These are phyloP conservation scores for Penicillium brasilianum DNA, from an alignment of 2,329 filamentous ascomycete species.

Conservation along the genomic window DNA sequence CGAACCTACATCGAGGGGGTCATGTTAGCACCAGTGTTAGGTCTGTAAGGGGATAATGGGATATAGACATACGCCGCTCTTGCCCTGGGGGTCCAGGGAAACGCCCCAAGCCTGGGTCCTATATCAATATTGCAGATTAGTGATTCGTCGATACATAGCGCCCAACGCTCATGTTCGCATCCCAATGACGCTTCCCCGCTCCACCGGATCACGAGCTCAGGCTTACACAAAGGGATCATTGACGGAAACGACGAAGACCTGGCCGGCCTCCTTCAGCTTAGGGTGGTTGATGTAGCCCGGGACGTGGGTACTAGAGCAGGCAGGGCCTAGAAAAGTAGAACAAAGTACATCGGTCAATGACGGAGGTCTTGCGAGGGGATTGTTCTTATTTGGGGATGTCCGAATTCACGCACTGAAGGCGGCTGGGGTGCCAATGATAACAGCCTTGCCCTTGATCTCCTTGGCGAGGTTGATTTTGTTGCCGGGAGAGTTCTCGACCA, in stretches of 20 bases:
- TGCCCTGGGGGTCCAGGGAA: conserved; percentile 73
- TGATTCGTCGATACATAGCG: conserved; percentile 2
- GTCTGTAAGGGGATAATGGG: background rate
- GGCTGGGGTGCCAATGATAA: conserved; percentile 85
- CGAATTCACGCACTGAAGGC: conserved; percentile 65
- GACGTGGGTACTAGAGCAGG: conserved; percentile 73
- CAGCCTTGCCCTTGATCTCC: conserved; percentile 75
- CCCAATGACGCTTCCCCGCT: background rate
- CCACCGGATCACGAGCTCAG: background rate
- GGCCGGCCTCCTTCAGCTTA: conserved; percentile 76
- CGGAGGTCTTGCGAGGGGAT: background rate
- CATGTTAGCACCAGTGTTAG: background rate
- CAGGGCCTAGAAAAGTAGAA: conserved; percentile 52
- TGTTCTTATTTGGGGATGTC: background rate
- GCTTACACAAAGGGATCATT: conserved; percentile 94
- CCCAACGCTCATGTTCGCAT: background rate
- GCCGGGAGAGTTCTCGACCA: conserved; percentile 84
- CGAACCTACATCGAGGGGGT: conserved; percentile 66
- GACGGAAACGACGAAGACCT: conserved; percentile 88
- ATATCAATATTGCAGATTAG: conserved; percentile 17
- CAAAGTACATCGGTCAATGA: conserved; percentile 14
- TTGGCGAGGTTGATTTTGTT: conserved; percentile 87
- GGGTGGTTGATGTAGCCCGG: conserved; percentile 84
- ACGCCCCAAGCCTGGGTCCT: conserved; percentile 91
- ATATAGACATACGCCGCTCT: conserved; percentile 70